Percentiles rank a stretch among this genome's conserved stretches.
Evolutionary conservation across 495 filamentous ascomycete genomes (phyloP).

Genomic region (Talaromyces thailandensis): DNA sequence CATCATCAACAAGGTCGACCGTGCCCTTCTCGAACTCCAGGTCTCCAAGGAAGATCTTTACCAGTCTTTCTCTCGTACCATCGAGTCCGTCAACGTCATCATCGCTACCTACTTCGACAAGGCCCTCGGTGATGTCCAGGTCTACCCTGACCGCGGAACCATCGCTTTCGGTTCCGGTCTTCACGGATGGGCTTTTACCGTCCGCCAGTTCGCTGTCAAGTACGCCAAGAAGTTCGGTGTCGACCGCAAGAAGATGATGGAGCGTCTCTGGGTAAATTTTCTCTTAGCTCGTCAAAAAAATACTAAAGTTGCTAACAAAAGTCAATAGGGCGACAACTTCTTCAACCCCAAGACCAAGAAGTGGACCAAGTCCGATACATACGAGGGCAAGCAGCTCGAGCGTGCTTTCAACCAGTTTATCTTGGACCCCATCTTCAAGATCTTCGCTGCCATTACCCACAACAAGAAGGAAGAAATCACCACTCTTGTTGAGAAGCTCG

Average conservation of each 20-base stretch:
- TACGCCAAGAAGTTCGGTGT: slow-evolving; percentile 99
- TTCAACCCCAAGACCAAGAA: slow-evolving; percentile 99
- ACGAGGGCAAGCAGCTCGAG: slow-evolving; percentile 83
- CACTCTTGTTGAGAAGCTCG: slow-evolving; percentile 79
- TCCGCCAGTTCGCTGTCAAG: slow-evolving; percentile 92
- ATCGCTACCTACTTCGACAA: slow-evolving; percentile 99
- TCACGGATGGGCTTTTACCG: slow-evolving; percentile 99
- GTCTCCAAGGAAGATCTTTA: slow-evolving; percentile 97
- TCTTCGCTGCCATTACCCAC: slow-evolving; percentile 93
- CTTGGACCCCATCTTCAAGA: slow-evolving; percentile 97
- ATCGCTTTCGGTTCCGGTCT: slow-evolving; percentile 99
- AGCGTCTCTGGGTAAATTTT: slow-evolving; percentile 82
- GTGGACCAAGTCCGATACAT: slow-evolving; percentile 78
- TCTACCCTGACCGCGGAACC: slow-evolving; percentile 93
- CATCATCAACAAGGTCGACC: slow-evolving; percentile 99
- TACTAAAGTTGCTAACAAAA: not conserved
- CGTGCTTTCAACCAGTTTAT: slow-evolving; percentile 99
- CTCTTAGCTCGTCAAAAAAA: not conserved
- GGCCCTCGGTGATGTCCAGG: slow-evolving; percentile 92
- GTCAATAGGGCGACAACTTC: slow-evolving; percentile 81
- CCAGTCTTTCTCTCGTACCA: slow-evolving; percentile 98
- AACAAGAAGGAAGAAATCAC: slow-evolving; percentile 93
- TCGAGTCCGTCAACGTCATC: slow-evolving; percentile 99
- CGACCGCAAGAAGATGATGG: slow-evolving; percentile 99
- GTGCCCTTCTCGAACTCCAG: slow-evolving; percentile 96